These are phyloP conservation scores for Clausena lansium DNA, from an alignment of 345 rosid species.

Conservation along the genomic window DNA sequence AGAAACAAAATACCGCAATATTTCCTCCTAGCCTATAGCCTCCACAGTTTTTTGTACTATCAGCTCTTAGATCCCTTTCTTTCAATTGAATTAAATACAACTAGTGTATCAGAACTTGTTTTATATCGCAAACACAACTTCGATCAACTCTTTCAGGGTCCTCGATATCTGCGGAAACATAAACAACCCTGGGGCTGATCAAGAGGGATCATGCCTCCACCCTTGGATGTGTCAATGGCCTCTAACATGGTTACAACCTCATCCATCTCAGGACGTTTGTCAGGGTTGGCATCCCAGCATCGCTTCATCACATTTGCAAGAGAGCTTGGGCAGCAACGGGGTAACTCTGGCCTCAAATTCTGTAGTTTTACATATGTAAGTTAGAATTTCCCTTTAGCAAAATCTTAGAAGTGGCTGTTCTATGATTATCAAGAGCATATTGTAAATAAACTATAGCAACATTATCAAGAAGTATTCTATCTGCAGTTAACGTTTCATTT, in stretches of 20 bases:
- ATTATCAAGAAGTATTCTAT: neutral
- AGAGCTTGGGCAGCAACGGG: conserved; percentile 90
- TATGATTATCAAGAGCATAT: neutral
- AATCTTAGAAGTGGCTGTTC: conserved; percentile 1
- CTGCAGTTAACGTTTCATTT: neutral
- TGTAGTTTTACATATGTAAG: conserved; percentile 23
- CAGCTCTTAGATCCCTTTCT: conserved; percentile 19
- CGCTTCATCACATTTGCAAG: conserved; percentile 91
- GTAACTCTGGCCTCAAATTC: conserved; percentile 97
- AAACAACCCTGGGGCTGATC: conserved; percentile 86
- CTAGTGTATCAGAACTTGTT: conserved; percentile 16
- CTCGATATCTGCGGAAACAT: conserved; percentile 72
- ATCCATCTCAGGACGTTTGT: conserved; percentile 93
- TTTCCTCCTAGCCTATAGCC: conserved; percentile 16
- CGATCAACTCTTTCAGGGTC: conserved; percentile 48
- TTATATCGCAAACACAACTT: conserved; percentile 9
- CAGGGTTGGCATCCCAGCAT: conserved; percentile 97
- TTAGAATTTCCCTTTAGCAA: neutral
- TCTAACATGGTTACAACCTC: conserved; percentile 85
- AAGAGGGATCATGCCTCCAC: conserved; percentile 91
- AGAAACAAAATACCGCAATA: conserved; percentile 18
- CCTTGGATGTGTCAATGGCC: conserved; percentile 87
- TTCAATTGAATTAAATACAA: conserved; percentile 24
- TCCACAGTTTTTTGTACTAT: conserved; percentile 18
- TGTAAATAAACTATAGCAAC: neutral